A percentile compares a stretch with the other conserved stretches of the same genome.
Conservation (phyloP, 2,329 filamentous ascomycete species). For the Neodidymelliopsis sp. region DNA sequence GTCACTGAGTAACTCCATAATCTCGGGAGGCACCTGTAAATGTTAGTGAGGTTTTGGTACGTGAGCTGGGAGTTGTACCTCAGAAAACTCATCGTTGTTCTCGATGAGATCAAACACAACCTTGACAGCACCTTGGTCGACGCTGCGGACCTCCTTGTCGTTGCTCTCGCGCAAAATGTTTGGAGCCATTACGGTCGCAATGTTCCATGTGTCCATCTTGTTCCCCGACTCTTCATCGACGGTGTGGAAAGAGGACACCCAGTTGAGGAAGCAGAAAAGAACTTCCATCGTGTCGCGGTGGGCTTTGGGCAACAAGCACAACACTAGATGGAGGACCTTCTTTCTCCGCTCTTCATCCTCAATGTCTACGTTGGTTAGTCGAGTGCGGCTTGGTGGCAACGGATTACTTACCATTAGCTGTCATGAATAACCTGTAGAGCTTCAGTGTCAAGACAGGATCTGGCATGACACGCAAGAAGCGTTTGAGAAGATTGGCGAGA, state of each 20-base stretch:
- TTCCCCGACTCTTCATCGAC: conserved; percentile 96
- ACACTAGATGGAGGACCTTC: conserved; percentile 86
- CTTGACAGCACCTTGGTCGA: conserved; percentile 92
- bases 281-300: conserved; percentile 96
- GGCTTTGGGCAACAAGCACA: conserved; percentile 89
- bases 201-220: conserved; percentile 98
- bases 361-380: conserved; percentile 64
- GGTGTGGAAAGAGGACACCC: conserved; percentile 96
- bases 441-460: conserved; percentile 96
- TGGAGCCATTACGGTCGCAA: conserved; percentile 95
- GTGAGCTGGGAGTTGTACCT: conserved; percentile 68
- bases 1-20: conserved; percentile 86
- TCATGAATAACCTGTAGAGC: conserved; percentile 88
- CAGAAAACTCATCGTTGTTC: conserved; percentile 94
- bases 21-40: conserved; percentile 85
- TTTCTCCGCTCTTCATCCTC: conserved; percentile 80
- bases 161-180: conserved; percentile 83
- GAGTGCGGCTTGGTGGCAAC: not conserved
- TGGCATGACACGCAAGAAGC: conserved; percentile 91
- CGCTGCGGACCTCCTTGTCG: conserved; percentile 64
- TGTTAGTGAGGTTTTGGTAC: not conserved
- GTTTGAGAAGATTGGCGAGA: conserved; percentile 90
- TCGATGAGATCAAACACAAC: conserved; percentile 91
- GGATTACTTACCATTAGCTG: conserved; percentile 72
- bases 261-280: conserved; percentile 93